phyloP scores from a whole-genome alignment of 345 rosid genomes.

The Murraya koenigii region DNA sequence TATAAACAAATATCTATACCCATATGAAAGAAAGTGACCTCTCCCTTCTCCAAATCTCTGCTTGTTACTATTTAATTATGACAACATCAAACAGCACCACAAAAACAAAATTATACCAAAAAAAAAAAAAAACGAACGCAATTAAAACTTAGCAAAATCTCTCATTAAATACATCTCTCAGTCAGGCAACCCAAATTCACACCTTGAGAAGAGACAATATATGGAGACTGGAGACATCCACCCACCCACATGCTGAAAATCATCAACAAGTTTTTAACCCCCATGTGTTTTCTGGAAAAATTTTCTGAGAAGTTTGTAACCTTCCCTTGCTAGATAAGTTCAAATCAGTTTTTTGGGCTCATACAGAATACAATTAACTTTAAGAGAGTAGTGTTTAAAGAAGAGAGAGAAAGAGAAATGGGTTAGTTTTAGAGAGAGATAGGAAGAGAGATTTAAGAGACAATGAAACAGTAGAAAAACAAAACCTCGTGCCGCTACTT shows the following conservation, averaged over 20 bases:
- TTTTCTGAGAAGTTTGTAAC: constrained; percentile 19
- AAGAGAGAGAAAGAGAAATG: background rate
- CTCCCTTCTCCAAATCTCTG: constrained; percentile 3
- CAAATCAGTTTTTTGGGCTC: constrained; percentile 37
- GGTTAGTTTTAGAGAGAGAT: constrained; percentile 24
- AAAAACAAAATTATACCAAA: background rate
- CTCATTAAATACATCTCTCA: background rate
- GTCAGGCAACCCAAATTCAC: background rate
- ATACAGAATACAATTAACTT: constrained; percentile 33
- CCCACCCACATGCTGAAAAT: constrained; percentile 15
- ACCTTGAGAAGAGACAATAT: background rate
- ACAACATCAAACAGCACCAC: background rate
- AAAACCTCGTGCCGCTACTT: constrained; percentile 57
- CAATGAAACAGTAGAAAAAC: constrained; percentile 20
- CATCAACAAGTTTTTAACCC: constrained; percentile 4
- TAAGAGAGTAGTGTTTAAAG: background rate
- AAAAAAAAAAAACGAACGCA: background rate
- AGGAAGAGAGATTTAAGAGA: constrained; percentile 21
- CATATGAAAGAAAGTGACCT: constrained; percentile 21
- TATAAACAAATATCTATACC: background rate
- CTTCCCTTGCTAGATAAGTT: constrained; percentile 33
- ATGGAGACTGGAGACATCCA: background rate
- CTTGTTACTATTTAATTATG: background rate
- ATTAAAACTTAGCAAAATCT: background rate
- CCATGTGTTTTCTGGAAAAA: constrained; percentile 29